Evolutionary conservation across 495 filamentous ascomycete genomes (phyloP).

Genomic region (Niebla homalea): DNA sequence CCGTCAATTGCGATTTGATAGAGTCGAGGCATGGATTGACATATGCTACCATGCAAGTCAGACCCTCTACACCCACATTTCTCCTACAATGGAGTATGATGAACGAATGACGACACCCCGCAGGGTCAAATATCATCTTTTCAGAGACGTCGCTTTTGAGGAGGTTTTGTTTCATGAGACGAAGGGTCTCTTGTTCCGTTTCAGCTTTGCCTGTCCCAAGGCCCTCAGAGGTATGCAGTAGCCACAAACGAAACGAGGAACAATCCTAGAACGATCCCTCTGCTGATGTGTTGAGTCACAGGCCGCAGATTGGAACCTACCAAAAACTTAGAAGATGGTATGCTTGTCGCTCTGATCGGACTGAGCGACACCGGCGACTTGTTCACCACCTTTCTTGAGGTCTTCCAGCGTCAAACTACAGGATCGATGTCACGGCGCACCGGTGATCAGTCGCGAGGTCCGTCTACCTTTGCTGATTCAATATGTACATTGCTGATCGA

Average conservation of each 20-base stretch:
- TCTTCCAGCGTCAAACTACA: constrained; percentile 14
- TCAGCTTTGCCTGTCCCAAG: constrained; percentile 18
- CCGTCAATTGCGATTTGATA: constrained; percentile 18
- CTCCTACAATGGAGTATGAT: constrained; percentile 9
- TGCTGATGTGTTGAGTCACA: too few relatives aligned
- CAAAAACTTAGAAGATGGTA: constrained; percentile 16
- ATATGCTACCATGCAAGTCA: constrained; percentile 18
- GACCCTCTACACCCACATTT: background rate
- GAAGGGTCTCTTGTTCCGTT: constrained; percentile 5
- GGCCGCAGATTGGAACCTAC: constrained; percentile 8
- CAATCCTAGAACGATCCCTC: too few relatives aligned
- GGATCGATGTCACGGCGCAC: constrained; percentile 13
- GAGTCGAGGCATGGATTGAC: constrained; percentile 12
- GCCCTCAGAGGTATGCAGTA: constrained; percentile 3
- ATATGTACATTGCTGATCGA: background rate
- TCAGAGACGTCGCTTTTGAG: constrained; percentile 15
- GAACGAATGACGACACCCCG: constrained; percentile 9
- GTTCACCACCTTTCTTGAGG: constrained; percentile 18
- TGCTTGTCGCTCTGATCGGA: constrained; percentile 20
- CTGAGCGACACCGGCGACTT: constrained; percentile 8
- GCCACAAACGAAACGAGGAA: too few relatives aligned
- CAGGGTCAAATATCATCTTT: constrained; percentile 14
- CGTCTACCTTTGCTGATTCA: background rate
- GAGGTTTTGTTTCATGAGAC: constrained; percentile 10
- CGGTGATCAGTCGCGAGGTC: constrained; percentile 17